Percentiles rank a stretch among this genome's conserved stretches.
Conservation (phyloP, 129 eudicot genomes). For the Chrysanthemum seticuspe region DNA sequence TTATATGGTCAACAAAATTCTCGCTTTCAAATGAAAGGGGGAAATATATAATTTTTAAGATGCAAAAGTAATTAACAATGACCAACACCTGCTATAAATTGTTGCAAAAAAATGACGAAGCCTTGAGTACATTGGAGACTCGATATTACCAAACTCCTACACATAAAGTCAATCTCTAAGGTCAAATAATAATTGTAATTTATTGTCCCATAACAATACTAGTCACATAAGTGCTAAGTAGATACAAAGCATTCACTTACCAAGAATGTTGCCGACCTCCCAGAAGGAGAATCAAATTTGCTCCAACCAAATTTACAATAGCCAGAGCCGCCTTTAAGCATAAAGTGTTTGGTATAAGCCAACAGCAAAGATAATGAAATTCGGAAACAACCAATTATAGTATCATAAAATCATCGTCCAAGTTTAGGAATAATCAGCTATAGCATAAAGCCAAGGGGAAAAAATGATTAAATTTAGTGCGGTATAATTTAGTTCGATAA, state of each 20-base stretch:
- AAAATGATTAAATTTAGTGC: too few relatives aligned
- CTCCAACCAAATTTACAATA: conserved; percentile 98
- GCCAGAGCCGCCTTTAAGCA: conserved; percentile 84
- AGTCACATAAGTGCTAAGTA: not conserved
- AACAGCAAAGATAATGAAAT: not conserved
- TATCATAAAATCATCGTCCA: conserved; percentile 4
- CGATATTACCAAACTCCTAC: conserved; percentile 98
- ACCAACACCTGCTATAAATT: conserved; percentile 66
- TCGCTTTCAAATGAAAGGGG: too few relatives aligned
- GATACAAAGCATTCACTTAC: conserved; percentile 35
- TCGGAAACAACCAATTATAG: not conserved
- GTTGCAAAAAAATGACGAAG: conserved; percentile 85
- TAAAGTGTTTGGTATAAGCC: not conserved
- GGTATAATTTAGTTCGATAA: not conserved
- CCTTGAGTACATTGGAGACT: conserved; percentile 88
- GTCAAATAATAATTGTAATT: not conserved
- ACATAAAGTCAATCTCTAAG: conserved; percentile 20
- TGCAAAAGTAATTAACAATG: not conserved
- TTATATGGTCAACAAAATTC: too few relatives aligned
- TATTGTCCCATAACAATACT: not conserved
- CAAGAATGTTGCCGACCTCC: conserved; percentile 88
- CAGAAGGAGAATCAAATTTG: conserved; percentile 82
- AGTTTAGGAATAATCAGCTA: conserved; percentile 3
- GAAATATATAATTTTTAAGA: too few relatives aligned
- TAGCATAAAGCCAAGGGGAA: not conserved